These are phyloP conservation scores for Paramecium tetraurelia DNA, from an alignment of 73 alveolate species.

Conservation along the genomic window DNA sequence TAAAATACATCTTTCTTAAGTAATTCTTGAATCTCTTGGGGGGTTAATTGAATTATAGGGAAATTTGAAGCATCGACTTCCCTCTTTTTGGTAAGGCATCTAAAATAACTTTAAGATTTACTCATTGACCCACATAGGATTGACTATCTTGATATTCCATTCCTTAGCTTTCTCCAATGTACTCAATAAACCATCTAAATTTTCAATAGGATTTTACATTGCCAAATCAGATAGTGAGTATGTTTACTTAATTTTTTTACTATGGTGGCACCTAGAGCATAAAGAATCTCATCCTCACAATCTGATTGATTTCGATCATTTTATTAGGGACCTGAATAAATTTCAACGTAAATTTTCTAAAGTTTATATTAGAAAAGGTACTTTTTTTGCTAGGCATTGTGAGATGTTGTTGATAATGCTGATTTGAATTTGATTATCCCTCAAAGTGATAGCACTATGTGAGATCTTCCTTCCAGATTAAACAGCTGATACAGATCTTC, in stretches of 20 bases:
- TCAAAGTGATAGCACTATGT: neutral
- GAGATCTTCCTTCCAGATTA: neutral
- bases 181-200: neutral
- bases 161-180: conserved; percentile 1
- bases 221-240: conserved; percentile 1
- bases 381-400: neutral
- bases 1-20: neutral
- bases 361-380: neutral
- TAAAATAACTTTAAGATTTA: neutral
- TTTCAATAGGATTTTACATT: neutral
- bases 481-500: neutral
- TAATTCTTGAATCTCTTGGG: neutral
- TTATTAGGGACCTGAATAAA: neutral
- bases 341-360: conserved; percentile 2
- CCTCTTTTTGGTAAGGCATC: neutral
- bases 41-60: neutral
- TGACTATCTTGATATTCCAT: neutral
- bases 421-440: neutral
- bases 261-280: neutral
- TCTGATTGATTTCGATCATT: neutral
- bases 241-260: neutral
- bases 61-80: neutral
- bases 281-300: neutral
- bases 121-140: conserved; percentile 38
- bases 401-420: neutral